phyloP scores from a whole-genome alignment of 345 rosid species.

The Punica granatum region DNA sequence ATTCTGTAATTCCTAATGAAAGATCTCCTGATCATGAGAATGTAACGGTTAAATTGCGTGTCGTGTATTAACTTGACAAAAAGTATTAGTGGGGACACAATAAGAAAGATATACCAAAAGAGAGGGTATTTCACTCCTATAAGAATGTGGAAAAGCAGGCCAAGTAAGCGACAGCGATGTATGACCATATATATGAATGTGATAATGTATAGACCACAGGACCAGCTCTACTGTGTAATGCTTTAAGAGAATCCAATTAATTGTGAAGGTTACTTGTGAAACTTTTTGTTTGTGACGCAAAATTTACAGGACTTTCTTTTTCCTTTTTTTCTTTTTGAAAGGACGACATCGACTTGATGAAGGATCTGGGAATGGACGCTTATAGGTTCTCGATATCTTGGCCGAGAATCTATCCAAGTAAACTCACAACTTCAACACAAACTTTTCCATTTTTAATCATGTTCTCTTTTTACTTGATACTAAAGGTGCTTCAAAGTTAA shows the following conservation, averaged over 20 bases:
- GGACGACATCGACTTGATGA: slow-evolving; percentile 78
- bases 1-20: background rate
- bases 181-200: slow-evolving; percentile 15
- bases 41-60: background rate
- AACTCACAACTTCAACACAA: slow-evolving; percentile 12
- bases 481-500: slow-evolving; percentile 6
- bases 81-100: background rate
- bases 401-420: slow-evolving; percentile 85
- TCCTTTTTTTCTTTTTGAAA: too few relatives aligned
- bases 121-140: background rate
- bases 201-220: background rate
- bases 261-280: background rate
- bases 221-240: background rate
- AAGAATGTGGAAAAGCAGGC: background rate
- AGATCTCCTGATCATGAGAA: too few relatives aligned
- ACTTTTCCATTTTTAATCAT: background rate
- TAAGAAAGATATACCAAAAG: background rate
- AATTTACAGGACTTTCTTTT: too few relatives aligned
- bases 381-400: slow-evolving; percentile 92
- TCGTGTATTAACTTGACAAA: background rate
- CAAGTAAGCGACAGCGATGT: slow-evolving; percentile 17
- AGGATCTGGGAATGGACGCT: slow-evolving; percentile 84
- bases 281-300: background rate
- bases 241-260: background rate
- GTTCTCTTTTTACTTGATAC: slow-evolving; percentile 3